phyloP scores from a whole-genome alignment of 139 green algal genomes.

The Deuterostichococcus epilithicus region DNA sequence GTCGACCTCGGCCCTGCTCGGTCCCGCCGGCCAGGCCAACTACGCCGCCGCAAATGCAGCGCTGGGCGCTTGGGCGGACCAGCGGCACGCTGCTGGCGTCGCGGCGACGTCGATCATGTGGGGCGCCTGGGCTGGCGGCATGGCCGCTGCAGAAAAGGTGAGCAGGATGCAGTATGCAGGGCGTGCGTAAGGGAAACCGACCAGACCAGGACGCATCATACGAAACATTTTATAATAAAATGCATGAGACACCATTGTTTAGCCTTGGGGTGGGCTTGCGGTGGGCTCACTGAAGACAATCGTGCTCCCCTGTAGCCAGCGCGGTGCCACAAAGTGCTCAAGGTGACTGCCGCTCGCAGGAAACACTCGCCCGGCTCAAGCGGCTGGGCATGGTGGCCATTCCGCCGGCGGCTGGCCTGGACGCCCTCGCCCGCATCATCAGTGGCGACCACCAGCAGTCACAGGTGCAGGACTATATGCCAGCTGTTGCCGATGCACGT shows the following conservation, averaged over 20 bases:
- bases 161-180: background rate
- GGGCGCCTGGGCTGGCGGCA: slow-evolving; percentile 56
- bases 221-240: no score
- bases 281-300: no score
- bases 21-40: slow-evolving; percentile 73
- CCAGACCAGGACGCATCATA: no score
- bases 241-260: no score
- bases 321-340: no score
- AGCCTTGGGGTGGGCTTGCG: no score
- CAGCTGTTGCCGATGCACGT: no score
- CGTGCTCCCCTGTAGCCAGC: no score
- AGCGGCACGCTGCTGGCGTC: slow-evolving; percentile 16
- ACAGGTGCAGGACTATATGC: background rate
- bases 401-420: slow-evolving; percentile 42
- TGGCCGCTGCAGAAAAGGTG: slow-evolving; percentile 41
- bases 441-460: background rate
- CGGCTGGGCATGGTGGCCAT: slow-evolving; percentile 57
- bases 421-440: slow-evolving; percentile 34
- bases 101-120: slow-evolving; percentile 51
- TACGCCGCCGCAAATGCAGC: slow-evolving; percentile 74
- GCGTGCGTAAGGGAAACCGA: no score
- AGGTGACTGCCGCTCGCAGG: background rate
- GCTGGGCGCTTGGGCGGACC: slow-evolving; percentile 40
- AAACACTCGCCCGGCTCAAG: slow-evolving; percentile 39
- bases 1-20: slow-evolving; percentile 70